phyloP scores from a whole-genome alignment of 306 rosid species.

The Gleditsia sinensis region DNA sequence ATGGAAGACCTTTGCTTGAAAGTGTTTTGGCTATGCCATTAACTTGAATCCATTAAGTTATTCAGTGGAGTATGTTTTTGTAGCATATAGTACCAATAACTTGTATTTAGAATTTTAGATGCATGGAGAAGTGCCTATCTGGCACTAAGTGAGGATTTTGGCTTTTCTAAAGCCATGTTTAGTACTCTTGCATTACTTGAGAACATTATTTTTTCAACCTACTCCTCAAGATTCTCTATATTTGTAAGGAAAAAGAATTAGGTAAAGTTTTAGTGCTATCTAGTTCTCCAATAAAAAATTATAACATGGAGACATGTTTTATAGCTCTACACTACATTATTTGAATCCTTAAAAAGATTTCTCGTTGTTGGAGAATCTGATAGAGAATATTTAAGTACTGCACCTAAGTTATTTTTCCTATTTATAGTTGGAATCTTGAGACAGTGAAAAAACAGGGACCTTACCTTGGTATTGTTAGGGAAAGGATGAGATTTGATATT shows the following conservation, averaged over 20 bases:
- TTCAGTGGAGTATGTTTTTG: not conserved
- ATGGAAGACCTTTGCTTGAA: slow-evolving; percentile 26
- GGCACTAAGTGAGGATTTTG: slow-evolving; percentile 4
- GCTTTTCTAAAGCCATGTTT: not conserved
- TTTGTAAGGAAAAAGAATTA: too few relatives aligned
- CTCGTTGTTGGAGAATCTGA: too few relatives aligned
- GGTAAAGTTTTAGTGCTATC: too few relatives aligned
- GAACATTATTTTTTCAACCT: not conserved
- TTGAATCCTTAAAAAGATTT: too few relatives aligned
- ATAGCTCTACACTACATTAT: too few relatives aligned
- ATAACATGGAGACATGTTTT: too few relatives aligned
- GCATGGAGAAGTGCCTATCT: slow-evolving; percentile 1
- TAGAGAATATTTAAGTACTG: too few relatives aligned
- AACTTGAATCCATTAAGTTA: slow-evolving; percentile 12
- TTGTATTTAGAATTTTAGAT: not conserved
- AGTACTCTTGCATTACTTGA: slow-evolving; percentile 21
- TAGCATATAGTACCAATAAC: slow-evolving; percentile 14
- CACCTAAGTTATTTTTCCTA: too few relatives aligned
- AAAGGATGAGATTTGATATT: slow-evolving; percentile 22
- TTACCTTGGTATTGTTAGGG: not conserved
- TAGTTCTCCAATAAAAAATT: too few relatives aligned
- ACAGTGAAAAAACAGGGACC: not conserved
- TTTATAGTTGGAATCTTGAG: not conserved
- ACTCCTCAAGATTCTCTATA: slow-evolving; percentile 26
- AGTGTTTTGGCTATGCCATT: slow-evolving; percentile 18